Percentiles rank a stretch among this genome's conserved stretches.
These are phyloP conservation scores for Jamesozyma rosinii DNA, from an alignment of 805 yeast genomes.

Conservation along the genomic window DNA sequence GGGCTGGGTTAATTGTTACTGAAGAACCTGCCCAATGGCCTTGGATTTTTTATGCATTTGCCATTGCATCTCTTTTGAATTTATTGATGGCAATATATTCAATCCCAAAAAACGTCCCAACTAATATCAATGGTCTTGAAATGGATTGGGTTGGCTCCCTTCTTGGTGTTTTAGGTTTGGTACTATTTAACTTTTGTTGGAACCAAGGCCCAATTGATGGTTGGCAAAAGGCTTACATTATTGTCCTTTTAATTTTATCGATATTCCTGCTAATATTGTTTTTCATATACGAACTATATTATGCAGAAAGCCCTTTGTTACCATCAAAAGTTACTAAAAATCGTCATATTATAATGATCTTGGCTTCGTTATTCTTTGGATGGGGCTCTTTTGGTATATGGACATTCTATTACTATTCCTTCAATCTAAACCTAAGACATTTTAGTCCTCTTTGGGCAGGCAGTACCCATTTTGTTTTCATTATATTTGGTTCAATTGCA, in stretches of 20 bases:
- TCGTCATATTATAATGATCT: constrained; percentile 39
- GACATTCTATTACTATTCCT: constrained; percentile 54
- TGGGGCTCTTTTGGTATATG: constrained; percentile 76
- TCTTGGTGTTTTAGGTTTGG: constrained; percentile 50
- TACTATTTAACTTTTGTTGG: constrained; percentile 59
- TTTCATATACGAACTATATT: constrained; percentile 38
- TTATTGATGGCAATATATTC: constrained; percentile 15
- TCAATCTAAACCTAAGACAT: constrained; percentile 41
- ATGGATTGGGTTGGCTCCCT: constrained; percentile 48
- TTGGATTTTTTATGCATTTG: constrained; percentile 26
- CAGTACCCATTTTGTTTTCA: constrained; percentile 37
- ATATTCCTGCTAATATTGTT: constrained; percentile 38
- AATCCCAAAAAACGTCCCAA: constrained; percentile 27
- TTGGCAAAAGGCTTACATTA: constrained; percentile 54
- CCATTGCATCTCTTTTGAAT: constrained; percentile 15
- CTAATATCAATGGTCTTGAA: constrained; percentile 14
- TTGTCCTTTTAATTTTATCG: constrained; percentile 47
- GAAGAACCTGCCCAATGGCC: constrained; percentile 18
- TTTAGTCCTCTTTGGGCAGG: constrained; percentile 40
- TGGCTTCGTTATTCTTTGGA: constrained; percentile 47
- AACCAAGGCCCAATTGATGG: constrained; percentile 70
- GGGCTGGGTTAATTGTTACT: constrained; percentile 38
- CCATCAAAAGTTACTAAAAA: constrained; percentile 42
- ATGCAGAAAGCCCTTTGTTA: constrained; percentile 42
- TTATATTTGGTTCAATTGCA: constrained; percentile 49